Evolutionary conservation across 345 rosid species (phyloP).

Genomic region (Punica granatum): DNA sequence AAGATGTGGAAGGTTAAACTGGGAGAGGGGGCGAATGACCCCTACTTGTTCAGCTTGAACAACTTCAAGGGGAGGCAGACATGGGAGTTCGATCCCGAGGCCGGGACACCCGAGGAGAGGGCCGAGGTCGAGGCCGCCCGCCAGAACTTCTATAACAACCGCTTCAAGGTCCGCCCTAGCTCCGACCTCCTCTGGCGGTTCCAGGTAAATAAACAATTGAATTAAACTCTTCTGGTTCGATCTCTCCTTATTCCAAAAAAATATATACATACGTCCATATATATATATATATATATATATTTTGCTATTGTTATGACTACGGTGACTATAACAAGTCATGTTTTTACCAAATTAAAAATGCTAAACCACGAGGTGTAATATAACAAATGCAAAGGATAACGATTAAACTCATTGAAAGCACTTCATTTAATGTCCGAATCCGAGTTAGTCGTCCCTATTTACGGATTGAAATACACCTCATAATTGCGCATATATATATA

Average conservation of each 20-base stretch:
- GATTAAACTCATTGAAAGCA: no score
- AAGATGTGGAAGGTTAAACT: constrained; percentile 24
- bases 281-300: no score
- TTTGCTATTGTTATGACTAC: no score
- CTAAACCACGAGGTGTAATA: no score
- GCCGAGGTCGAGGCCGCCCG: constrained; percentile 23
- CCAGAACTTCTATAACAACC: constrained; percentile 18
- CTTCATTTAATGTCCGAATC: no score
- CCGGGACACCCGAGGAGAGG: constrained; percentile 22
- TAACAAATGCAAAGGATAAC: no score
- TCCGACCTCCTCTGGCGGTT: constrained; percentile 22
- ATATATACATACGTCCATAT: no score
- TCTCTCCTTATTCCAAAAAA: background rate
- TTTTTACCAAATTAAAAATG: no score
- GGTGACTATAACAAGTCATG: no score
- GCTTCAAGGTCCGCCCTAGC: constrained; percentile 17
- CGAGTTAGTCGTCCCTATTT: no score
- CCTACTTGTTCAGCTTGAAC: constrained; percentile 20
- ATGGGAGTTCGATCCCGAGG: constrained; percentile 25
- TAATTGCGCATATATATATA: no score
- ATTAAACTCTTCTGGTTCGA: background rate
- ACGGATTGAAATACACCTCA: no score
- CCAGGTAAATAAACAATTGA: constrained; percentile 12
- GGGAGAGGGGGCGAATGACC: constrained; percentile 13
- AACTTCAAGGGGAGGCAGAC: constrained; percentile 19